These are phyloP conservation scores for Juncus inflexus DNA, from an alignment of 176 grass and related monocot species.

Conservation along the genomic window DNA sequence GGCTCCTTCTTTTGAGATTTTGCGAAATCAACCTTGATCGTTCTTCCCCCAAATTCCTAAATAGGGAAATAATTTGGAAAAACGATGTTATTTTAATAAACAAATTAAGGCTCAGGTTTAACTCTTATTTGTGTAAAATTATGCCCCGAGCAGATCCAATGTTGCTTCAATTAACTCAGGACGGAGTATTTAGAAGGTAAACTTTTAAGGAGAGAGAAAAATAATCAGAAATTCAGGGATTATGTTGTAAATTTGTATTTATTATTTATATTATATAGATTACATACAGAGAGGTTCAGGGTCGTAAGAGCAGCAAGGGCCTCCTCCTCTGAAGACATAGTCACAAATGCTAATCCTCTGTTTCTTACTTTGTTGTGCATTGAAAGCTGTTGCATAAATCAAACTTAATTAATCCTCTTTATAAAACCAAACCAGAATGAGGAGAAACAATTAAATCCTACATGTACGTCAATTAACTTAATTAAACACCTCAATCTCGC, in stretches of 20 bases:
- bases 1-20: conserved; percentile 64
- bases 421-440: too few relatives aligned
- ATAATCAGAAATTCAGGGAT: neutral
- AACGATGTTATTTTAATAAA: neutral
- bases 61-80: neutral
- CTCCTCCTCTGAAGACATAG: conserved; percentile 82
- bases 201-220: neutral
- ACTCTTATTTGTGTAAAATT: neutral
- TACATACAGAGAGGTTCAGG: conserved; percentile 72
- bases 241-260: neutral
- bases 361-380: conserved; percentile 81
- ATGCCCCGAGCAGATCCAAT: neutral
- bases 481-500: too few relatives aligned
- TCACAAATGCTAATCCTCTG: conserved; percentile 89
- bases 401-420: conserved; percentile 9
- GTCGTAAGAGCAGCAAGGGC: conserved; percentile 50
- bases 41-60: conserved; percentile 67
- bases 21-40: conserved; percentile 69
- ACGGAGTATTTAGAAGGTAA: conserved; percentile 1
- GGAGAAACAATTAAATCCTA: too few relatives aligned
- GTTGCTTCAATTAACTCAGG: neutral
- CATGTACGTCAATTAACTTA: too few relatives aligned
- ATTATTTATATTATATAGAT: conserved; percentile 2
- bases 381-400: conserved; percentile 50
- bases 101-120: neutral